Evolutionary conservation across 495 filamentous ascomycete species (phyloP).

Genomic region (Aspergillus sparsus): DNA sequence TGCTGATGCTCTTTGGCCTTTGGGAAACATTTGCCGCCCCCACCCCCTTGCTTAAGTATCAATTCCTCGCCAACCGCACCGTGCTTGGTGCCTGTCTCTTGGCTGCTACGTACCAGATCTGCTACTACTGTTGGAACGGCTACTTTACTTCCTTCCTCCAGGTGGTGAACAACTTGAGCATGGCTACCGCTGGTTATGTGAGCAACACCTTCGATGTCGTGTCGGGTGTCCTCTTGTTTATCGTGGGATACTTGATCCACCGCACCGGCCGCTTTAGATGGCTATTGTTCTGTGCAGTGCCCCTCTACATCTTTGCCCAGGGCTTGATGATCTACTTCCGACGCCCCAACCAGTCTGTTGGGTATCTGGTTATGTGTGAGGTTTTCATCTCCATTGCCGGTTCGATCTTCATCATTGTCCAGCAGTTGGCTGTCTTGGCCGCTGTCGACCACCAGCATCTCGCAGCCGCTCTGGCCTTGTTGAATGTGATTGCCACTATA

Average conservation of each 20-base stretch:
- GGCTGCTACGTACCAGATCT: conserved; percentile 57
- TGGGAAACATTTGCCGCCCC: conserved; percentile 59
- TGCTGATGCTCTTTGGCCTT: conserved; percentile 55
- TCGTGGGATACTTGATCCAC: conserved; percentile 56
- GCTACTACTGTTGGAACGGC: conserved; percentile 54
- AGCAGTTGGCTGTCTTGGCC: conserved; percentile 69
- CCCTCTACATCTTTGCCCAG: conserved; percentile 56
- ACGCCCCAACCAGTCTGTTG: conserved; percentile 55
- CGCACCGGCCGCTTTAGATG: conserved; percentile 56
- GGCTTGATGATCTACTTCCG: conserved; percentile 71
- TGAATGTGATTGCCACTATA: conserved; percentile 60
- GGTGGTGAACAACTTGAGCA: conserved; percentile 62
- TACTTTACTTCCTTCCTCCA: conserved; percentile 73
- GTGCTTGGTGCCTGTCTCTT: conserved; percentile 63
- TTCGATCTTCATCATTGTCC: conserved; percentile 58
- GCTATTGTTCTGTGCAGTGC: conserved; percentile 56
- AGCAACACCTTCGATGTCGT: conserved; percentile 53
- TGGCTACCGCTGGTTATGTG: conserved; percentile 57
- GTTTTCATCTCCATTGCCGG: conserved; percentile 70
- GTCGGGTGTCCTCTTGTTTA: conserved; percentile 47
- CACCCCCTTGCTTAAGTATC: conserved; percentile 57
- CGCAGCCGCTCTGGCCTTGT: conserved; percentile 64
- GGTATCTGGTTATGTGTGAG: conserved; percentile 71
- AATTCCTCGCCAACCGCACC: conserved; percentile 61
- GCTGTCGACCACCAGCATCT: conserved; percentile 65